These are phyloP conservation scores for Penicillium mononematosum DNA, from an alignment of 495 filamentous ascomycete genomes.

Conservation along the genomic window DNA sequence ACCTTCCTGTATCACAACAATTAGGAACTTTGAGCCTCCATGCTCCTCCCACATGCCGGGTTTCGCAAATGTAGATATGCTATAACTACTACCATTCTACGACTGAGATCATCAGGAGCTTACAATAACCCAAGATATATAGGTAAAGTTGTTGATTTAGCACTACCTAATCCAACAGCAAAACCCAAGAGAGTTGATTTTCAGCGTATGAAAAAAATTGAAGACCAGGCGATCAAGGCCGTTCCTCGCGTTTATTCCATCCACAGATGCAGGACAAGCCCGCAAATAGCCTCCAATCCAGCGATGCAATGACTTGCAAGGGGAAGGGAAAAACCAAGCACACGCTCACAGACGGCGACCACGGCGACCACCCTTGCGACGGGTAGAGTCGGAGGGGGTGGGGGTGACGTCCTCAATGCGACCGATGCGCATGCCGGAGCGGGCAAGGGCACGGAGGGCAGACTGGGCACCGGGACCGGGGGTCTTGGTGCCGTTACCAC, in stretches of 20 bases:
- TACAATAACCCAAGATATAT: slow-evolving; percentile 1
- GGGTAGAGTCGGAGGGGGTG: slow-evolving; percentile 96
- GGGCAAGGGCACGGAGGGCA: slow-evolving; percentile 95
- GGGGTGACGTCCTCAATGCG: slow-evolving; percentile 99
- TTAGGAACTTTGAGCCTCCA: neutral
- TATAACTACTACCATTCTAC: neutral
- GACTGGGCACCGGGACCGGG: slow-evolving; percentile 98
- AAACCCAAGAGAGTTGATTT: slow-evolving; percentile 34
- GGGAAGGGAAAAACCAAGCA: slow-evolving; percentile 32
- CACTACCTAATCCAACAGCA: slow-evolving; percentile 25
- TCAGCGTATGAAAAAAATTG: slow-evolving; percentile 47
- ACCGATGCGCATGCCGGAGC: slow-evolving; percentile 99
- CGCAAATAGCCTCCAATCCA: slow-evolving; percentile 40
- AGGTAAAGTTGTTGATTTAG: slow-evolving; percentile 26
- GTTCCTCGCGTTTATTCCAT: slow-evolving; percentile 61
- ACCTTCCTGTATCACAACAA: neutral
- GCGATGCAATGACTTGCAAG: slow-evolving; percentile 31
- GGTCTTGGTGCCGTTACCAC: slow-evolving; percentile 99
- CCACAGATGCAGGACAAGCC: slow-evolving; percentile 45
- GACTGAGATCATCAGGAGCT: neutral
- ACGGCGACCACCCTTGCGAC: slow-evolving; percentile 99
- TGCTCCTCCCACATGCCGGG: slow-evolving; percentile 12
- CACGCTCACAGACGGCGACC: slow-evolving; percentile 92
- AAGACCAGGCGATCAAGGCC: slow-evolving; percentile 58
- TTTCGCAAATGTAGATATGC: neutral